Conservation (phyloP, 805 yeast species). For the Saturnispora hagleri region DNA sequence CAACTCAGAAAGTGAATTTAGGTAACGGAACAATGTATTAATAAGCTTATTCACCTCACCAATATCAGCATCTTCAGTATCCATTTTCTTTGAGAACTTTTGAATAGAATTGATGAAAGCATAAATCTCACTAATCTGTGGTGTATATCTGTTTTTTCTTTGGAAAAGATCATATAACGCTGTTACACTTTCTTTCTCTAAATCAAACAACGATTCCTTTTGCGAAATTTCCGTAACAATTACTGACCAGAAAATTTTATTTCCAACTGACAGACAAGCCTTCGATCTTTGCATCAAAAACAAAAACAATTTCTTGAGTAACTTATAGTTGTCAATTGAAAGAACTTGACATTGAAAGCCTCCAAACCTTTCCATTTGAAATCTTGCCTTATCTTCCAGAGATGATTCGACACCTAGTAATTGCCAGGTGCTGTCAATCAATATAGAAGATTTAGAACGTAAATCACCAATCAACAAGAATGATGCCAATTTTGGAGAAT, state of each 20-base stretch:
- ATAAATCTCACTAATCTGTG: slow-evolving; percentile 45
- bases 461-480: slow-evolving; percentile 52
- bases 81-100: slow-evolving; percentile 41
- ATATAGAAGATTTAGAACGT: slow-evolving; percentile 46
- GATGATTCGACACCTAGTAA: slow-evolving; percentile 55
- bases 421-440: slow-evolving; percentile 64
- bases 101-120: slow-evolving; percentile 40
- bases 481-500: slow-evolving; percentile 66
- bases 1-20: slow-evolving; percentile 56
- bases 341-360: slow-evolving; percentile 65
- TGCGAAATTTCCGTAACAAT: slow-evolving; percentile 57
- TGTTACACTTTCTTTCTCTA: slow-evolving; percentile 53
- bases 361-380: slow-evolving; percentile 53
- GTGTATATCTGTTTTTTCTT: slow-evolving; percentile 42
- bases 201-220: slow-evolving; percentile 46
- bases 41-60: slow-evolving; percentile 40
- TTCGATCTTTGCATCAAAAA: slow-evolving; percentile 61
- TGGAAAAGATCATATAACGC: slow-evolving; percentile 60
- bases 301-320: slow-evolving; percentile 55
- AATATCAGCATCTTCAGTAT: slow-evolving; percentile 57
- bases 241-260: slow-evolving; percentile 60
- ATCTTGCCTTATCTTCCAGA: slow-evolving; percentile 44
- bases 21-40: slow-evolving; percentile 48
- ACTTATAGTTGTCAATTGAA: slow-evolving; percentile 42
- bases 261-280: slow-evolving; percentile 52